Conservation (phyloP, 1,139 yeast genomes). For the Geotrichum bryndzae region DNA sequence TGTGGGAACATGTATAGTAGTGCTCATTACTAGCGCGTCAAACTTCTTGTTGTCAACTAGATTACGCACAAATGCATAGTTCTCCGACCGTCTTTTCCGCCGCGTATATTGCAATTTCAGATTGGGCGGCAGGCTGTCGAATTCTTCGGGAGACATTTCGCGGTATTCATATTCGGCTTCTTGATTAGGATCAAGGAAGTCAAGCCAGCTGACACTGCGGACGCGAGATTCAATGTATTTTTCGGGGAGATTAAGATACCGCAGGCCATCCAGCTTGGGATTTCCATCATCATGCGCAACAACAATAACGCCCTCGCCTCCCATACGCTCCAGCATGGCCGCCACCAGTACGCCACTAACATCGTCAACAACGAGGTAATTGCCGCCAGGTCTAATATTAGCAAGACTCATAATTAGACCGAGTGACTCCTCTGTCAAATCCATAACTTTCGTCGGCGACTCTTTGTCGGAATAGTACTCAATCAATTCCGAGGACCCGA, state of each 20-base stretch:
- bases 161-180: constrained; percentile 41
- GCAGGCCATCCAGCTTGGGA: constrained; percentile 67
- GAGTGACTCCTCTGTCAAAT: constrained; percentile 70
- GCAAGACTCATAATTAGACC: constrained; percentile 72
- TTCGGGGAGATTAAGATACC: constrained; percentile 53
- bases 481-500: constrained; percentile 68
- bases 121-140: constrained; percentile 50
- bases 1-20: constrained; percentile 64
- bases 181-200: constrained; percentile 71
- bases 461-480: constrained; percentile 74
- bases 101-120: constrained; percentile 65
- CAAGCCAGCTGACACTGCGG: constrained; percentile 69
- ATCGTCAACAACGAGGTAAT: constrained; percentile 81
- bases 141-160: constrained; percentile 41
- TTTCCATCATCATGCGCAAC: constrained; percentile 90
- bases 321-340: constrained; percentile 86
- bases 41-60: constrained; percentile 53
- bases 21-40: constrained; percentile 71
- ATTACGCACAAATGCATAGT: constrained; percentile 39
- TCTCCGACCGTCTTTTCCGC: constrained; percentile 53
- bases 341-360: constrained; percentile 81
- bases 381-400: constrained; percentile 84
- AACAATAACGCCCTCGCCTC: constrained; percentile 69
- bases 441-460: constrained; percentile 14
- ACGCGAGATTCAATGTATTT: constrained; percentile 51